These are phyloP conservation scores for Geotrichum macrosporum DNA, from an alignment of 1,139 yeast species.

Conservation along the genomic window DNA sequence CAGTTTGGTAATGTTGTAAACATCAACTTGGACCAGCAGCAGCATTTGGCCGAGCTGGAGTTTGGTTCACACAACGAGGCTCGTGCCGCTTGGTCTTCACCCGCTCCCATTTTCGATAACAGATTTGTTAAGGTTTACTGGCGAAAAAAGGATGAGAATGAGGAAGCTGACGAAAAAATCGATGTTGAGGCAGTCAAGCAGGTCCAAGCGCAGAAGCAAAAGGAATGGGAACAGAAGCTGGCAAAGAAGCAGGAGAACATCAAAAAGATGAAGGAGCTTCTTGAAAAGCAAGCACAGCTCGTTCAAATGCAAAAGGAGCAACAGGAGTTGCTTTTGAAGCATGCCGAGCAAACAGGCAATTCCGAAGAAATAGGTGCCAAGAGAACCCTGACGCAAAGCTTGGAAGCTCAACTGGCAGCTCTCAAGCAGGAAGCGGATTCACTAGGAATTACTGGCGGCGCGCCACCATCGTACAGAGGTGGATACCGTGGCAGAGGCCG, in stretches of 20 bases:
- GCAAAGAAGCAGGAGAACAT: constrained; percentile 38
- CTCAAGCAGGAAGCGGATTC: constrained; percentile 37
- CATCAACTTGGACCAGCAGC: constrained; percentile 33
- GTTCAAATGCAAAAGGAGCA: constrained; percentile 36
- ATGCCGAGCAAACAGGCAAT: constrained; percentile 31
- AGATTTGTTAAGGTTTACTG: constrained; percentile 48
- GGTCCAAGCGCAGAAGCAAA: constrained; percentile 42
- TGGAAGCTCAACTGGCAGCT: constrained; percentile 37
- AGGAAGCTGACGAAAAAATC: constrained; percentile 27
- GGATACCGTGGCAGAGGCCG: constrained; percentile 23
- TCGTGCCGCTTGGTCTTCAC: constrained; percentile 43
- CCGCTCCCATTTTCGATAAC: constrained; percentile 47
- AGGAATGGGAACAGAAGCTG: constrained; percentile 42
- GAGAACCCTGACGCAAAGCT: constrained; percentile 35
- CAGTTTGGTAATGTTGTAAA: constrained; percentile 41
- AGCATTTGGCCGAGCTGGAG: constrained; percentile 40
- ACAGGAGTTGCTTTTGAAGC: constrained; percentile 30
- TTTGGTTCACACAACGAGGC: constrained; percentile 42
- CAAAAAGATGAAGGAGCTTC: constrained; percentile 36
- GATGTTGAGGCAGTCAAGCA: constrained; percentile 41
- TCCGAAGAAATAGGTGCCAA: constrained; percentile 31
- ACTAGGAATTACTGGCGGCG: constrained; percentile 25
- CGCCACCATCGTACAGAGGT: constrained; percentile 23
- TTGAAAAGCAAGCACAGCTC: constrained; percentile 38
- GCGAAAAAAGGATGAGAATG: constrained; percentile 30